phyloP scores from a whole-genome alignment of 352 stramenopile species.

The Phytophthora foliorum region DNA sequence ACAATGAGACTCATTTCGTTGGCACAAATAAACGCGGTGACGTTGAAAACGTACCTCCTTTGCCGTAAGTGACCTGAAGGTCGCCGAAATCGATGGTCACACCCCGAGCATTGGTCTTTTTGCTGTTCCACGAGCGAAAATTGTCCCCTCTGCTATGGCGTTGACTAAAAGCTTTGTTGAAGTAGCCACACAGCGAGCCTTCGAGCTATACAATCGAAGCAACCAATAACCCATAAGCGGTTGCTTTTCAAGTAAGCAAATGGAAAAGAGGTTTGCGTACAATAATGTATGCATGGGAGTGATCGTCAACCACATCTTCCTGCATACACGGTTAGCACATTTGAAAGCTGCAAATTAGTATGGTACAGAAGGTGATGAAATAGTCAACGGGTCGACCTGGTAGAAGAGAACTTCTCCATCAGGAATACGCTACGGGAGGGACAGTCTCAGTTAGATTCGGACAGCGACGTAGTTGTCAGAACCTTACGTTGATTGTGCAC shows the following conservation, averaged over 20 bases:
- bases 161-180: conserved; percentile 70
- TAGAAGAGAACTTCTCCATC: conserved; percentile 81
- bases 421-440: conserved; percentile 44
- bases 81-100: conserved; percentile 77
- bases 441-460: not conserved
- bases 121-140: conserved; percentile 63
- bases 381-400: conserved; percentile 38
- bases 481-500: conserved; percentile 52
- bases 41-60: conserved; percentile 43
- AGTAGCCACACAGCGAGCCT: conserved; percentile 75
- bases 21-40: not conserved
- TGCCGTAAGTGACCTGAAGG: conserved; percentile 63
- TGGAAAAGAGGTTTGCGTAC: conserved; percentile 28
- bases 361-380: not conserved
- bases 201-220: conserved; percentile 49
- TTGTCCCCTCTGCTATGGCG: conserved; percentile 42
- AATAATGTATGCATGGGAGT: conserved; percentile 56
- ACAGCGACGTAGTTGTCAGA: not conserved
- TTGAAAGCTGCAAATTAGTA: not conserved
- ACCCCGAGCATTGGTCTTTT: conserved; percentile 49
- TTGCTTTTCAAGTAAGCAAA: not conserved
- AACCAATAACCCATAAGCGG: not conserved
- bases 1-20: not conserved
- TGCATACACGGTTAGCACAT: conserved; percentile 19
- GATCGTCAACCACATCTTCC: conserved; percentile 53